Evolutionary conservation across 208 protist species (phyloP).

Genomic region (Trichomonas vaginalis): DNA sequence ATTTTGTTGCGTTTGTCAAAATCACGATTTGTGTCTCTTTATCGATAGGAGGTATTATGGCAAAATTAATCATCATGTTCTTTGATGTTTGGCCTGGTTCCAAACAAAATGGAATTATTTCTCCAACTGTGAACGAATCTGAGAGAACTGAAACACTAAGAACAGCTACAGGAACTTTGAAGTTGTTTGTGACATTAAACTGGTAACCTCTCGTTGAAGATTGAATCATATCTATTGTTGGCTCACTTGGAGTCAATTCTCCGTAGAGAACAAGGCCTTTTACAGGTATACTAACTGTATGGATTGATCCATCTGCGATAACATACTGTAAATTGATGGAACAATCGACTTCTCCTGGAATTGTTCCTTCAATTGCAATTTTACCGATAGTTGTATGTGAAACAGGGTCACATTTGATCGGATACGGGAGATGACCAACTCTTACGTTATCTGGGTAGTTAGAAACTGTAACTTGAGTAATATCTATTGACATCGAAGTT

Average conservation of each 20-base stretch:
- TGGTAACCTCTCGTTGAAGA: not conserved
- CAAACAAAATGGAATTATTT: not conserved
- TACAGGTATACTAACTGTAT: not conserved
- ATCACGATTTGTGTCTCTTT: not conserved
- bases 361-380: not conserved
- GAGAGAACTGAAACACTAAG: not conserved
- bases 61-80: not conserved
- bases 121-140: not conserved
- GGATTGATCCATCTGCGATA: not conserved
- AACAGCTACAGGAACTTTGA: not conserved
- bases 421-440: not conserved
- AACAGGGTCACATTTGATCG: not conserved
- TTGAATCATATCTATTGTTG: not conserved
- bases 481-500: not conserved
- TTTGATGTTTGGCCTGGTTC: not conserved
- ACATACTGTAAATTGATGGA: not conserved
- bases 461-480: not conserved
- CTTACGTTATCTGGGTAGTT: not conserved
- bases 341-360: not conserved
- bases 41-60: not conserved
- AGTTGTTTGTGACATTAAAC: not conserved
- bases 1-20: not conserved
- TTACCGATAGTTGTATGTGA: not conserved
- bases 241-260: not conserved
- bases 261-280: not conserved